Percentiles rank a stretch among this genome's conserved stretches.
These are phyloP conservation scores for Cyclospora cayetanensis DNA, from an alignment of 169 alveolate genomes.

Conservation along the genomic window DNA sequence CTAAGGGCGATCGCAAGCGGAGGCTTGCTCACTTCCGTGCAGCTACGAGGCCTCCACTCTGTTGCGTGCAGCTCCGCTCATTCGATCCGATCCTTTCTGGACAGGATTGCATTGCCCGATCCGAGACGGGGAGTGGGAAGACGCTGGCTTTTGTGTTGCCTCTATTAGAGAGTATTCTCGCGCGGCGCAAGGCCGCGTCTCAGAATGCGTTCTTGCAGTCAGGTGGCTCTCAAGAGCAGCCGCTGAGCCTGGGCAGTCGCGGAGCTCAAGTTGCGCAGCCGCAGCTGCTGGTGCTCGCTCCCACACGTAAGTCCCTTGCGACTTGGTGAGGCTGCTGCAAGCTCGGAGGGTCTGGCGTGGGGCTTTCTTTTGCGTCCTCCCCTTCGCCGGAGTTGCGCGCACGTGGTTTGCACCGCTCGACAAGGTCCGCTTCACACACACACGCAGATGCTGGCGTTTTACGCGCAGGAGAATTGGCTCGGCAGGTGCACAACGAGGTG, in stretches of 20 bases:
- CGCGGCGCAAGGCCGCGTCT: no score
- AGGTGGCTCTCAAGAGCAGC: not conserved
- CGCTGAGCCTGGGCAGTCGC: not conserved
- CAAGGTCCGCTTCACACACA: no score
- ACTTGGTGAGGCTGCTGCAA: not conserved
- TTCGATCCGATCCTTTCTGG: conserved; percentile 91
- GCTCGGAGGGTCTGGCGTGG: no score
- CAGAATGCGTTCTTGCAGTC: no score
- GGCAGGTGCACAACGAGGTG: conserved; percentile 52
- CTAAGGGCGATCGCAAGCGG: no score
- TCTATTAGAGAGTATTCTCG: conserved; percentile 91
- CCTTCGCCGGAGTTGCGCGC: no score
- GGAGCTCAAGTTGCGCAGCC: no score
- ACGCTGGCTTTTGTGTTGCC: conserved; percentile 96
- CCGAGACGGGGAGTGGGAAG: conserved; percentile 99
- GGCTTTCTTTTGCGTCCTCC: no score
- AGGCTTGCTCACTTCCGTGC: not conserved
- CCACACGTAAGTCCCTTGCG: not conserved
- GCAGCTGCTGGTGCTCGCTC: not conserved
- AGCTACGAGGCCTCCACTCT: not conserved
- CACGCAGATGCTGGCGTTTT: no score
- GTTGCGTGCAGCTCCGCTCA: conserved; percentile 84
- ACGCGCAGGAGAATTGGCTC: conserved; percentile 47
- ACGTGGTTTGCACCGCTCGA: no score
- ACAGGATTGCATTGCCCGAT: conserved; percentile 97